Evolutionary conservation across 179 eudicot species (phyloP).

Genomic region (Dionaea muscipula): DNA sequence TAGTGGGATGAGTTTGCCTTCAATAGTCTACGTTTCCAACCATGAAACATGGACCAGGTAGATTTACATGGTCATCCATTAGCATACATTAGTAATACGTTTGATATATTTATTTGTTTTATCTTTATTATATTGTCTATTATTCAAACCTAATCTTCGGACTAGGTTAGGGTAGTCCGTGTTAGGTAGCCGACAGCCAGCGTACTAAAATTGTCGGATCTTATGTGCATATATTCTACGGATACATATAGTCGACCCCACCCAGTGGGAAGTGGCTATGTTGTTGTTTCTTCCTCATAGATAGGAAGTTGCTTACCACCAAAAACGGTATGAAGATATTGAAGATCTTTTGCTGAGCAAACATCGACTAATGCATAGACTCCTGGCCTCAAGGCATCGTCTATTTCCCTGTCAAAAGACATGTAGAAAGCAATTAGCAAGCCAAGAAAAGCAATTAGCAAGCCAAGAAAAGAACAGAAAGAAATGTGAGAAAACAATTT

Average conservation of each 20-base stretch:
- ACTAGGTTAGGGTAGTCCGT: neutral
- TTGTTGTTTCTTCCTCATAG: neutral
- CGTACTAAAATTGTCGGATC: neutral
- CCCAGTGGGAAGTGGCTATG: no score
- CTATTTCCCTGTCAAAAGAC: conserved; percentile 53
- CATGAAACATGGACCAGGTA: no score
- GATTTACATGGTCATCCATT: no score
- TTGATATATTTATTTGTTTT: no score
- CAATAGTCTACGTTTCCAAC: no score
- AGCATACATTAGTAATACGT: no score
- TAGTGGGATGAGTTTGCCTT: no score
- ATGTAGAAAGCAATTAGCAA: neutral
- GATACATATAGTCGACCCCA: no score
- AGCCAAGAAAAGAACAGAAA: no score
- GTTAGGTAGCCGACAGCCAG: neutral
- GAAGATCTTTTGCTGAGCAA: conserved; percentile 81
- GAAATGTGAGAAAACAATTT: neutral
- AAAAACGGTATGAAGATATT: conserved; percentile 67
- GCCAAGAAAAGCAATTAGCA: neutral
- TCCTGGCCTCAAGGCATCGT: conserved; percentile 85
- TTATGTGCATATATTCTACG: no score
- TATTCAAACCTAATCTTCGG: no score
- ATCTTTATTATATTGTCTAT: no score
- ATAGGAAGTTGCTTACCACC: conserved; percentile 43
- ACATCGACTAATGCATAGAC: conserved; percentile 75